Base-by-base conservation (phyloP, 2,329 filamentous ascomycete species). In the Diaporthe longicolla region DNA sequence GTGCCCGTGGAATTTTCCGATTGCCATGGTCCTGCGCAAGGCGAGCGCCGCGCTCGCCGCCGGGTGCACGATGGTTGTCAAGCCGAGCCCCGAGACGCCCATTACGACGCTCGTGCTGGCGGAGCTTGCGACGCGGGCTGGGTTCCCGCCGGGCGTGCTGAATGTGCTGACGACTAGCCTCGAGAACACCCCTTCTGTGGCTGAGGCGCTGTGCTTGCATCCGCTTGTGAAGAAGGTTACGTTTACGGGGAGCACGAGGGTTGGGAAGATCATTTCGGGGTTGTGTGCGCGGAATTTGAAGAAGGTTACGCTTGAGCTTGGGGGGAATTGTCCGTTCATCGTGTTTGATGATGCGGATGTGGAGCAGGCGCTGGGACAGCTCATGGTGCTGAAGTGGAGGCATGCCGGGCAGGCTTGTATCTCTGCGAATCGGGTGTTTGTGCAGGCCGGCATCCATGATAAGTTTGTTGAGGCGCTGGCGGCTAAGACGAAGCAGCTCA, bases 11-110 rank as follows among this genome's bases (percentile, higher is more conserved):
- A 93, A 94, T 78, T 93, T 93, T 76, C 91, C 91, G 0, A 86
- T 93, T 68, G 91, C 91, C 52, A 76, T 94, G 90, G 87, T 93
- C 9, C 81, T 93, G 70, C 86, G 93, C 43, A 94, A 94, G 80
- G 91, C 89, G 2, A 87, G 89, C 63, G 91, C 92, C 9, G 92
- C 92, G 1, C 82, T 94, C 52, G 93, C 93, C 1, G 92, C 92
- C 4, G 93, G 93, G 0, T 94, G 92, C 79, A 92, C 92, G 1
- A 94, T 95, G 90, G 86, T 95, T 21, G 86, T 90, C 21, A 94
- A 94, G 83, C 91, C 93, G 2, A 92, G 90, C 5, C 92, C 92
- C 0, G 92, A 94, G 81, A 95, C 93, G 3, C 94, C 93, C 0
- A 89, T 94, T 78, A 94, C 93, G 32, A 89, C 91, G 1, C 89